phyloP scores from a whole-genome alignment of 192 early-diverging fungal species.

The Coemansia sp. region DNA sequence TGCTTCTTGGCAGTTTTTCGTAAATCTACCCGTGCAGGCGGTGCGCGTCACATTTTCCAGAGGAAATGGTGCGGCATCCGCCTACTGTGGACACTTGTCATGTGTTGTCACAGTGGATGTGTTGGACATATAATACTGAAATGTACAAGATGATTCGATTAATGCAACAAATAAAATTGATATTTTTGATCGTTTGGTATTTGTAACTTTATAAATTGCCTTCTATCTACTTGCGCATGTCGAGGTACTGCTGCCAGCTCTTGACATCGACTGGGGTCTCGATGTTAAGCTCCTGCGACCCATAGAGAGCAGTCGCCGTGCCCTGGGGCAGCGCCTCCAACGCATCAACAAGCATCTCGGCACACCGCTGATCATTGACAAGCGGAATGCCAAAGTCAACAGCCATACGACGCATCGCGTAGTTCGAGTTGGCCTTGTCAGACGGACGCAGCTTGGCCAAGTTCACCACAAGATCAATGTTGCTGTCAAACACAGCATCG shows the following conservation, averaged over 20 bases:
- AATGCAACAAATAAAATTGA: too few relatives aligned
- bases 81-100: conserved; percentile 70
- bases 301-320: conserved; percentile 28
- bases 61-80: conserved; percentile 73
- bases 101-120: conserved; percentile 83
- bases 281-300: conserved; percentile 29
- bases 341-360: conserved; percentile 89
- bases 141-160: too few relatives aligned
- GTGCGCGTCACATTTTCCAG: conserved; percentile 82
- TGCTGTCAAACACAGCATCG: conserved; percentile 57
- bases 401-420: conserved; percentile 87
- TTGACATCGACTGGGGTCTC: conserved; percentile 64
- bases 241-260: conserved; percentile 70
- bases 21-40: conserved; percentile 90
- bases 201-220: too few relatives aligned
- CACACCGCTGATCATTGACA: conserved; percentile 93
- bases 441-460: conserved; percentile 66
- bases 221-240: conserved; percentile 42
- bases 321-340: conserved; percentile 57
- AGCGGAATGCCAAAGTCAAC: conserved; percentile 96
- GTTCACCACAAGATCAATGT: conserved; percentile 73
- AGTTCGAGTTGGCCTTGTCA: conserved; percentile 63
- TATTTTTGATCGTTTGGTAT: too few relatives aligned
- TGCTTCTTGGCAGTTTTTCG: conserved; percentile 73
- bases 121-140: conserved; percentile 78